Percentiles rank a stretch among this genome's conserved stretches.
Conservation (phyloP, 495 filamentous ascomycete genomes). For the Penicillium riverlandense region DNA sequence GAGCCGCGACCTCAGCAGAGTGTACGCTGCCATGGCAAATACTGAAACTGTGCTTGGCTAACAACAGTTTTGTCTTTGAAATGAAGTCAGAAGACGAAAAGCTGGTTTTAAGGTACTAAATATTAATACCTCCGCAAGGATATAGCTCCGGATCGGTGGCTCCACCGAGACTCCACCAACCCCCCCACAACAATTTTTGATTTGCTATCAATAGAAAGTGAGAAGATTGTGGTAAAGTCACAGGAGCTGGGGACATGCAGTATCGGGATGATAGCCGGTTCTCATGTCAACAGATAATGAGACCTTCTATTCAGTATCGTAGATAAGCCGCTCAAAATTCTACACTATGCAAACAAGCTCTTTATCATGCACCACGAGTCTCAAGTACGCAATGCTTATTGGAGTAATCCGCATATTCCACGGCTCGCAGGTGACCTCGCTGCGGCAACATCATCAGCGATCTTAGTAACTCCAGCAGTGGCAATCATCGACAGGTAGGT, state of each 20-base stretch:
- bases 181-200: too few relatives aligned
- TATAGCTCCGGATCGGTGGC: too few relatives aligned
- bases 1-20: conserved; percentile 14
- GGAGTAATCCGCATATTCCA: conserved; percentile 3
- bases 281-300: neutral
- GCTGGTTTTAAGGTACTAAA: too few relatives aligned
- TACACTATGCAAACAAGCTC: neutral
- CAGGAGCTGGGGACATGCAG: too few relatives aligned
- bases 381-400: conserved; percentile 2
- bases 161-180: too few relatives aligned
- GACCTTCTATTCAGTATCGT: neutral
- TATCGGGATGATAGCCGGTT: neutral
- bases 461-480: conserved; percentile 21
- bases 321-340: neutral
- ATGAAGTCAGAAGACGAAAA: too few relatives aligned
- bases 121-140: too few relatives aligned
- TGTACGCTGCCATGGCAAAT: conserved; percentile 12
- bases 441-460: conserved; percentile 24
- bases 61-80: too few relatives aligned
- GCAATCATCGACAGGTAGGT: conserved; percentile 27
- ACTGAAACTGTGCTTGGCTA: neutral
- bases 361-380: conserved; percentile 8
- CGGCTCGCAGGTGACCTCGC: conserved; percentile 19
- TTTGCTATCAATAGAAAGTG: too few relatives aligned
- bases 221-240: too few relatives aligned